Percentiles rank a stretch among this genome's conserved stretches.
These are phyloP conservation scores for Candida boidinii DNA, from an alignment of 805 yeast species.

Conservation along the genomic window DNA sequence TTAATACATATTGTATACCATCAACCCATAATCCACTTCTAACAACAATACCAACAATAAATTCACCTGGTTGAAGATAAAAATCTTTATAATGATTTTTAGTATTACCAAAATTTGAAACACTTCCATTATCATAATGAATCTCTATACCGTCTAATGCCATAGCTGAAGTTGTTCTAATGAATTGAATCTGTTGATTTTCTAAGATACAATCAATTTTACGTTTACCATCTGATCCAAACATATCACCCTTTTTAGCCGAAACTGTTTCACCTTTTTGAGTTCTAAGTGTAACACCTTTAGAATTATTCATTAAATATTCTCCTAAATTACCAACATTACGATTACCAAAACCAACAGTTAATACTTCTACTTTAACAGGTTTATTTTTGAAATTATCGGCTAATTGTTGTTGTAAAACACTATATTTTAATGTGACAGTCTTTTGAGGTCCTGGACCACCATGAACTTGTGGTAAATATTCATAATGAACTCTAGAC, in stretches of 20 bases:
- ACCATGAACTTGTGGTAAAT: slow-evolving; percentile 41
- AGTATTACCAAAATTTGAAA: slow-evolving; percentile 40
- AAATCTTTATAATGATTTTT: slow-evolving; percentile 48
- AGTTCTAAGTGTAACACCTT: background rate
- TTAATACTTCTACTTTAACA: slow-evolving; percentile 44
- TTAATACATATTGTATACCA: slow-evolving; percentile 67
- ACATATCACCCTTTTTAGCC: slow-evolving; percentile 13
- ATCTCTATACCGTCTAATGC: slow-evolving; percentile 81
- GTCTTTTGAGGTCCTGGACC: slow-evolving; percentile 56
- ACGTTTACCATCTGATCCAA: slow-evolving; percentile 15
- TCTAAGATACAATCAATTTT: slow-evolving; percentile 10
- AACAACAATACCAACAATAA: slow-evolving; percentile 48
- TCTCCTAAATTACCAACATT: slow-evolving; percentile 40
- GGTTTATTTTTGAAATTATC: slow-evolving; percentile 24
- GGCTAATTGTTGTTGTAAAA: slow-evolving; percentile 31
- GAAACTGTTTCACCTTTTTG: background rate
- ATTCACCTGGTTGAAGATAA: slow-evolving; percentile 47
- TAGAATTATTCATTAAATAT: slow-evolving; percentile 7
- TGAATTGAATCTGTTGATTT: slow-evolving; percentile 26
- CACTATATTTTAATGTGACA: slow-evolving; percentile 38
- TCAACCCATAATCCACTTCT: slow-evolving; percentile 88
- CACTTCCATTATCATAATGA: slow-evolving; percentile 20
- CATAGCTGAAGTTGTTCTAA: slow-evolving; percentile 63
- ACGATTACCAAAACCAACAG: slow-evolving; percentile 54
- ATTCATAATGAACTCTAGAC: slow-evolving; percentile 54